A percentile compares a stretch with the other conserved stretches of the same genome.
These are phyloP conservation scores for Prunus mongolica DNA, from an alignment of 306 rosid species.

Conservation along the genomic window DNA sequence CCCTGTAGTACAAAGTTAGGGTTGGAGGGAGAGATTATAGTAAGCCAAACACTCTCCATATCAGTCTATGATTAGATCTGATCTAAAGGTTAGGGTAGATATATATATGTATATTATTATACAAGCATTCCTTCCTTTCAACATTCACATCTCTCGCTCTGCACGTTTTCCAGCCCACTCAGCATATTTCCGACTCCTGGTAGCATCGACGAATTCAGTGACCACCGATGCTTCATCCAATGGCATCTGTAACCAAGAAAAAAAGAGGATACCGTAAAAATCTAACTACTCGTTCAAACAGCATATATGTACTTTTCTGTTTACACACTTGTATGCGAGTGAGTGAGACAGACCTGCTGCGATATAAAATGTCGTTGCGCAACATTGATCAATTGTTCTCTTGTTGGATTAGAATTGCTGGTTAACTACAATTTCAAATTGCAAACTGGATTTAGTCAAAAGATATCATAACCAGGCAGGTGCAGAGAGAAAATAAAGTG, in stretches of 20 bases:
- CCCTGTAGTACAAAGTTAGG: conserved; percentile 19
- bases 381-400: conserved; percentile 42
- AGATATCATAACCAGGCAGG: not conserved
- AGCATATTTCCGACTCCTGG: conserved; percentile 31
- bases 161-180: conserved; percentile 6
- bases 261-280: no score
- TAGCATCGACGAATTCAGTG: conserved; percentile 44
- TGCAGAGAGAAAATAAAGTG: not conserved
- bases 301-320: not conserved
- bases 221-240: conserved; percentile 45
- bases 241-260: conserved; percentile 31
- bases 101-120: conserved; percentile 18
- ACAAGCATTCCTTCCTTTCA: conserved; percentile 12
- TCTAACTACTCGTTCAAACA: not conserved
- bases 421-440: conserved; percentile 29
- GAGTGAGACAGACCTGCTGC: conserved; percentile 42
- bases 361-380: conserved; percentile 46
- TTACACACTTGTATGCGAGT: not conserved
- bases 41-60: conserved; percentile 2
- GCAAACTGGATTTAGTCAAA: not conserved
- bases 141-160: conserved; percentile 14
- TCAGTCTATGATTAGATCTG: conserved; percentile 32
- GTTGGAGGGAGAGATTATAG: conserved; percentile 10
- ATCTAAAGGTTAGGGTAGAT: conserved; percentile 39
- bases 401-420: conserved; percentile 30